Evolutionary conservation across 805 yeast species (phyloP), one percentile per base, ranked within the genome.

Genomic region (Soucietia sequanensis): DNA sequence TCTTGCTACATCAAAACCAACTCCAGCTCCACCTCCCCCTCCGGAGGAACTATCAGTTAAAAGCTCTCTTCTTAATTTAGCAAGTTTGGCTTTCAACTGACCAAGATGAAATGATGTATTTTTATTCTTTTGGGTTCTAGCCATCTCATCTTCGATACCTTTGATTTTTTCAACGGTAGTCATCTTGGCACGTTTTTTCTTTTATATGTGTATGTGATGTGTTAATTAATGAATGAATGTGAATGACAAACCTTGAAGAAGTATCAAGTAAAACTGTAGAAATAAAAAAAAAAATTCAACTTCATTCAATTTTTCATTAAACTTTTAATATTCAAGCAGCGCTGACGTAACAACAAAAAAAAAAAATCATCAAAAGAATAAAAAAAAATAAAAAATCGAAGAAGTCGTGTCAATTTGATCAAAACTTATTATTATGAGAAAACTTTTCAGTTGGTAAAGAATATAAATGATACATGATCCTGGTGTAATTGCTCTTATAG

Each of bases 101-200:
- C 99, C 99, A 74, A 93, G 70, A 72, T 93, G 99, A 69, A 85
- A 91, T 47, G 93, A 87, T 3, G 99, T 93, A 57, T 95, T 95
- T 80, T 93, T 93, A 69, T 93, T 93, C 69, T 91, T 93, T 60
- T 93, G 99, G 54, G 99, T 93, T 54, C 76, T 76, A 68, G 97
- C 90, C 99, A 91, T 91, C 74, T 91, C 99, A 66, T 84, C 93
- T 65, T 91, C 97, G 71, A 90, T 85, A 68, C 83, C 81, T 68
- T 84, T 81, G 56, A 84, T 84, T 59, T 84, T 75, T 46, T 70
- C 75, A 20, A 68, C 76, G 5, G 75, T 68, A 12, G 75, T 70
- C 71, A 67, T 65, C 21, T 33, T 48, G 44, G 11, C 8, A 15
- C 5, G 11, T 7, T 24, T 10, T 4, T 11, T 11, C 4, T 16